phyloP scores from a whole-genome alignment of 768 basidiomycete genomes.

The Collybiopsis luxurians region DNA sequence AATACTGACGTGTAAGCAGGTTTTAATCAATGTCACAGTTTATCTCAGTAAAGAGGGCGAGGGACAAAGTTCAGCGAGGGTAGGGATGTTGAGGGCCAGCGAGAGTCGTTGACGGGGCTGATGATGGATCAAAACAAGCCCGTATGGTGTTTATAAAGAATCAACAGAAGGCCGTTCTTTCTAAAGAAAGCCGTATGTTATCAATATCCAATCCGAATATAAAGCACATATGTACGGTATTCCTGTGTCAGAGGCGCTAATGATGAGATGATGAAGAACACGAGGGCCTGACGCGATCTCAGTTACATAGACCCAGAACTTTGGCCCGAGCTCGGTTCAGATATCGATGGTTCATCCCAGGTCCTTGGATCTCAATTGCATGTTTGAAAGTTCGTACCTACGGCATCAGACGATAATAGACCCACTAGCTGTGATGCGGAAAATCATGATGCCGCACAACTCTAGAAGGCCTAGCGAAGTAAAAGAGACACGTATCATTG shows the following conservation, averaged over 20 bases:
- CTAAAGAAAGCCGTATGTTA: slow-evolving; percentile 3
- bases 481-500: too few relatives aligned
- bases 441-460: not conserved
- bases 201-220: slow-evolving; percentile 3
- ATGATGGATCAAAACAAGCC: slow-evolving; percentile 8
- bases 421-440: not conserved
- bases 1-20: not conserved
- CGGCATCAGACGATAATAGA: not conserved
- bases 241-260: slow-evolving; percentile 8
- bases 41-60: not conserved
- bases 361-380: not conserved
- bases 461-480: too few relatives aligned
- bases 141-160: slow-evolving; percentile 8
- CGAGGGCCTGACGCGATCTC: not conserved
- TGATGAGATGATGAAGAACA: slow-evolving; percentile 9
- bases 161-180: slow-evolving; percentile 1
- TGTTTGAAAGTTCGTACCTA: not conserved
- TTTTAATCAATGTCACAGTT: not conserved
- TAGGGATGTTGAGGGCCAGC: not conserved
- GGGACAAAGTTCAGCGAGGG: not conserved
- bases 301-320: not conserved
- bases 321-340: not conserved
- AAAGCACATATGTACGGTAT: slow-evolving; percentile 5
- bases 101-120: slow-evolving; percentile 6
- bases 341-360: slow-evolving; percentile 1